Conservation (phyloP, 345 rosid genomes). For the Linum tenue region DNA sequence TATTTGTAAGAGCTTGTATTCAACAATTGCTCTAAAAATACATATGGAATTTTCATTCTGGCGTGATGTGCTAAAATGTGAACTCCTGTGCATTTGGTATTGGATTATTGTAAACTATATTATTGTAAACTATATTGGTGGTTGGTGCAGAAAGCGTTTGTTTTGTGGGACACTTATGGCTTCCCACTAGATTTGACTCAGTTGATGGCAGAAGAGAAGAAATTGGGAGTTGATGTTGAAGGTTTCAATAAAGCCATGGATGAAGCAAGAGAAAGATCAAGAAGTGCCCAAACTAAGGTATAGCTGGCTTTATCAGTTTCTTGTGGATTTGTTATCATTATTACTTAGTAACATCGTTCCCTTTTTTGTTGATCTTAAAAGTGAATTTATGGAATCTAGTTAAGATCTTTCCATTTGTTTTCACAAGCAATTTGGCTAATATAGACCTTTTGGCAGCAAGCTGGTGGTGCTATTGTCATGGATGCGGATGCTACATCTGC, state of each 20-base stretch:
- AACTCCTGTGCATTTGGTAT: not conserved
- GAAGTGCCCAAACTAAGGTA: conserved; percentile 86
- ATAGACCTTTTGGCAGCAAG: conserved; percentile 44
- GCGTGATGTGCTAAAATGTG: not conserved
- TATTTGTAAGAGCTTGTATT: not conserved
- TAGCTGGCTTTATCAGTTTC: not conserved
- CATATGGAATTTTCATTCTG: not conserved
- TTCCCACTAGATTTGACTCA: conserved; percentile 93
- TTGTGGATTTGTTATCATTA: not conserved
- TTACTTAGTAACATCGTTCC: not conserved
- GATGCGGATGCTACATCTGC: conserved; percentile 90
- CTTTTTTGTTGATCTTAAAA: too few relatives aligned
- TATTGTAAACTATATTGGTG: not conserved
- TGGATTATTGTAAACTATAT: not conserved
- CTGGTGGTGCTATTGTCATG: conserved; percentile 79
- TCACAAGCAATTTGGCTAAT: conserved; percentile 12
- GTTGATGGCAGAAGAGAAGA: conserved; percentile 96
- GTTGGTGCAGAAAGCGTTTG: conserved; percentile 76
- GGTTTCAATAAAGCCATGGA: conserved; percentile 81
- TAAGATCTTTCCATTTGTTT: not conserved
- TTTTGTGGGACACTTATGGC: conserved; percentile 96
- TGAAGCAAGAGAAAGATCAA: conserved; percentile 89
- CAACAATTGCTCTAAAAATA: not conserved
- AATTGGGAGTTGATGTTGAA: conserved; percentile 66
- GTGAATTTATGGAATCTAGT: too few relatives aligned